Evolutionary conservation across 441 rosid genomes (phyloP).

Genomic region (Populus trichocarpa): DNA sequence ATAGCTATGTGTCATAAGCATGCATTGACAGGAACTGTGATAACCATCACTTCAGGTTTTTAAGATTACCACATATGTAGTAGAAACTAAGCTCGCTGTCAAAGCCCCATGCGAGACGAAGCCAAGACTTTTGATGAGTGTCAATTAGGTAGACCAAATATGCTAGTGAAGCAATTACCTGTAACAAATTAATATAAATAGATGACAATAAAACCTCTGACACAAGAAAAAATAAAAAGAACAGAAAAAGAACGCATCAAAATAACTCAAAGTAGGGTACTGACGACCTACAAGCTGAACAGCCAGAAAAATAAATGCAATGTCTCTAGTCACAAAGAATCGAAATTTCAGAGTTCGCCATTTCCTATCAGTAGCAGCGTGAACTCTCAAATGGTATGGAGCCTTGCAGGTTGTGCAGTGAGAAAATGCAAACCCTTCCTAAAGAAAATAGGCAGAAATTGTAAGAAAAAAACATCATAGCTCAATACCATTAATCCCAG

Average conservation of each 20-base stretch:
- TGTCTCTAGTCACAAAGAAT: slow-evolving; percentile 98
- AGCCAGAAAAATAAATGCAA: slow-evolving; percentile 83
- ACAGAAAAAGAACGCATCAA: too few relatives aligned
- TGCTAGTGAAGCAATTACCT: slow-evolving; percentile 92
- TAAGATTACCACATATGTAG: slow-evolving; percentile 85
- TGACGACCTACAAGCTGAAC: slow-evolving; percentile 80
- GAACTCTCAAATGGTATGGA: slow-evolving; percentile 95
- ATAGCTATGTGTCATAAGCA: not conserved
- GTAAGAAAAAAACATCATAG: not conserved
- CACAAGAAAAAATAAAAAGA: not conserved
- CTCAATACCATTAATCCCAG: not conserved
- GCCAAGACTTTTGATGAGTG: slow-evolving; percentile 72
- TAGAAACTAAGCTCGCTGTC: slow-evolving; percentile 85
- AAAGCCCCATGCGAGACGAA: slow-evolving; percentile 90
- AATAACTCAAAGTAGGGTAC: not conserved
- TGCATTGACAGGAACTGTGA: slow-evolving; percentile 4
- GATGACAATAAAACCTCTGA: not conserved
- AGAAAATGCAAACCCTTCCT: slow-evolving; percentile 99
- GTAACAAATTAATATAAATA: slow-evolving; percentile 19
- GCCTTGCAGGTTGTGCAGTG: slow-evolving; percentile 99
- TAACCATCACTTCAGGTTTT: slow-evolving; percentile 18
- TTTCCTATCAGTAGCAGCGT: slow-evolving; percentile 91
- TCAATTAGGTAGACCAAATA: slow-evolving; percentile 85
- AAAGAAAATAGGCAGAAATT: slow-evolving; percentile 17
- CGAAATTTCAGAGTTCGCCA: slow-evolving; percentile 97